Percentiles rank a stretch among this genome's conserved stretches.
Evolutionary conservation across 176 grass and related monocot species (phyloP).

Genomic region (Tillandsia leiboldiana): DNA sequence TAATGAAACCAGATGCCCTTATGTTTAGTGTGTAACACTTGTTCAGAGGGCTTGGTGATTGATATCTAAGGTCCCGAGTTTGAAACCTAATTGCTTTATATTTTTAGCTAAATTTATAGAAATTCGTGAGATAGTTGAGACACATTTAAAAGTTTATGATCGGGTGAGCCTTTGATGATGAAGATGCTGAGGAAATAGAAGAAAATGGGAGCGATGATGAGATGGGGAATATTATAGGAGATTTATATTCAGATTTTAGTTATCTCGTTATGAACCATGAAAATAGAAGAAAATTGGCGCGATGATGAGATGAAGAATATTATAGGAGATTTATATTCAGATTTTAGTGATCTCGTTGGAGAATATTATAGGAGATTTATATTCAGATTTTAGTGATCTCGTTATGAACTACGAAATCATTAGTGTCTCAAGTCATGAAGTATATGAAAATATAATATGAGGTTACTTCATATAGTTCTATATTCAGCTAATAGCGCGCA

Average conservation of each 20-base stretch:
- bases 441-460: no score
- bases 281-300: no score
- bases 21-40: background rate
- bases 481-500: no score
- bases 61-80: no score
- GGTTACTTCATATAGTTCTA: no score
- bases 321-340: background rate
- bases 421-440: no score
- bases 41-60: background rate
- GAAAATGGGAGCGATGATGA: background rate
- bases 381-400: background rate
- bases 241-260: background rate
- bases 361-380: background rate
- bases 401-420: background rate
- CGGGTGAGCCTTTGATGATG: background rate
- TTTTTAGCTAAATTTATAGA: background rate
- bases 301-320: background rate
- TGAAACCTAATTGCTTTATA: no score
- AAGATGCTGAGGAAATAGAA: background rate
- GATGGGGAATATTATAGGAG: background rate
- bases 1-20: background rate
- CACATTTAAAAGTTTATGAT: background rate
- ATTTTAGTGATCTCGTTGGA: background rate
- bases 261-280: background rate
- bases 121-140: background rate